Percentiles rank a stretch among this genome's conserved stretches.
Evolutionary conservation across 768 basidiomycete species (phyloP).

Genomic region (Podaxis mareebaensis): DNA sequence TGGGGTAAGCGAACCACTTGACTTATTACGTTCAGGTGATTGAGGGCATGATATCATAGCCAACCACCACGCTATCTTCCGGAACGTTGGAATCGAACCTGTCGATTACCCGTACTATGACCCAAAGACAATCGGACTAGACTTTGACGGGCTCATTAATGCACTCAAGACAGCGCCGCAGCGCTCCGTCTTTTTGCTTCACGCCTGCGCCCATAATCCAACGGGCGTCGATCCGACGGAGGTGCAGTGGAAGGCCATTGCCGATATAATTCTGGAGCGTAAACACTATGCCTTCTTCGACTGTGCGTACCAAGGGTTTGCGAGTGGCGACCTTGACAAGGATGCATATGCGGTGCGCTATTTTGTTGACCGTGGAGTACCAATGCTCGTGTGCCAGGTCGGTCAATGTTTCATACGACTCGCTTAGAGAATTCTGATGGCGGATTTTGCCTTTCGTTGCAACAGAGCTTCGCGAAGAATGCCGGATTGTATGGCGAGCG

Average conservation of each 20-base stretch:
- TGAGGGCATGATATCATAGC: slow-evolving; percentile 40
- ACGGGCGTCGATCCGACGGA: slow-evolving; percentile 92
- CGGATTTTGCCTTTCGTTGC: slow-evolving; percentile 86
- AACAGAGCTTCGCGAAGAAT: slow-evolving; percentile 94
- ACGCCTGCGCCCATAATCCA: slow-evolving; percentile 96
- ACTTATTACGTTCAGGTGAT: slow-evolving; percentile 5
- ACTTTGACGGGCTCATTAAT: slow-evolving; percentile 67
- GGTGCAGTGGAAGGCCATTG: slow-evolving; percentile 84
- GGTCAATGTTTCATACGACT: slow-evolving; percentile 34
- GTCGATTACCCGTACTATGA: slow-evolving; percentile 94
- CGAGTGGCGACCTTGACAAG: slow-evolving; percentile 85
- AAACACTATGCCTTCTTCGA: slow-evolving; percentile 92
- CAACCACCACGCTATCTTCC: slow-evolving; percentile 90
- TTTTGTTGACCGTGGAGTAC: slow-evolving; percentile 75
- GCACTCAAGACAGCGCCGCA: slow-evolving; percentile 64
- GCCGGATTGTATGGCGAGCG: slow-evolving; percentile 95
- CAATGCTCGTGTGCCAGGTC: slow-evolving; percentile 88
- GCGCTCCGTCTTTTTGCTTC: slow-evolving; percentile 85
- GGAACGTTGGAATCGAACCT: slow-evolving; percentile 86
- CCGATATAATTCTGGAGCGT: slow-evolving; percentile 67
- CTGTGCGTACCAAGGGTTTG: slow-evolving; percentile 97
- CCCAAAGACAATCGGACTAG: slow-evolving; percentile 84
- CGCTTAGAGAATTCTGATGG: slow-evolving; percentile 95
- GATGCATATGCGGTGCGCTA: slow-evolving; percentile 92
- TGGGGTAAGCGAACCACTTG: slow-evolving; percentile 66